These are phyloP conservation scores for Arthroderma sp. DNA, from an alignment of 2,329 filamentous ascomycete species.

Conservation along the genomic window DNA sequence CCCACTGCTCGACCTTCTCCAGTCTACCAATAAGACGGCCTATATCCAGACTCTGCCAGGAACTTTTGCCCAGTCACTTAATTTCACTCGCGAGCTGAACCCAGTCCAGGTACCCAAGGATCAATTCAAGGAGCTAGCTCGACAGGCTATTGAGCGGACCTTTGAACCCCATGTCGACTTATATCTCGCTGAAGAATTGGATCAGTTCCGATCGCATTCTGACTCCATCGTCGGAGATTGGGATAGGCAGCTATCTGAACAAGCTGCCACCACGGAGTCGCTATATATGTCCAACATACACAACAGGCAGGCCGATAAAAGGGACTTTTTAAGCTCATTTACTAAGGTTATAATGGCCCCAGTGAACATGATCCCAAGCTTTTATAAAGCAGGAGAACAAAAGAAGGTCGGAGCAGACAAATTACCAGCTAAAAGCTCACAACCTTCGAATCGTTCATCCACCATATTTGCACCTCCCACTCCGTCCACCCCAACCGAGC, in stretches of 20 bases:
- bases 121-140: constrained; percentile 52
- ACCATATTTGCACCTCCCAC: constrained; percentile 24
- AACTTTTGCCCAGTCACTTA: constrained; percentile 72
- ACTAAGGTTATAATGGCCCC: constrained; percentile 99
- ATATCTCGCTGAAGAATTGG: constrained; percentile 83
- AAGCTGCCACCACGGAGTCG: constrained; percentile 80
- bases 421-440: constrained; percentile 15
- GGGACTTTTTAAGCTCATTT: constrained; percentile 90
- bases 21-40: constrained; percentile 58
- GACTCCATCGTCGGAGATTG: constrained; percentile 68
- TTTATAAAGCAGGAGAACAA: constrained; percentile 43
- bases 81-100: constrained; percentile 60
- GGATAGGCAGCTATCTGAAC: constrained; percentile 84
- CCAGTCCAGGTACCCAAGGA: constrained; percentile 49
- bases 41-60: constrained; percentile 82
- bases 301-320: constrained; percentile 87
- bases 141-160: constrained; percentile 55
- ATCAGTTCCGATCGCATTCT: constrained; percentile 66
- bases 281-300: constrained; percentile 86
- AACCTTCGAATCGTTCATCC: constrained; percentile 26
- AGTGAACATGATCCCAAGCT: constrained; percentile 71
- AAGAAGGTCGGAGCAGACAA: constrained; percentile 20
- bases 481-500: constrained; percentile 38
- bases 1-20: constrained; percentile 73
- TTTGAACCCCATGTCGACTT: constrained; percentile 92